phyloP scores from a whole-genome alignment of 2,329 filamentous ascomycete species.

The Aspergillus sojae region DNA sequence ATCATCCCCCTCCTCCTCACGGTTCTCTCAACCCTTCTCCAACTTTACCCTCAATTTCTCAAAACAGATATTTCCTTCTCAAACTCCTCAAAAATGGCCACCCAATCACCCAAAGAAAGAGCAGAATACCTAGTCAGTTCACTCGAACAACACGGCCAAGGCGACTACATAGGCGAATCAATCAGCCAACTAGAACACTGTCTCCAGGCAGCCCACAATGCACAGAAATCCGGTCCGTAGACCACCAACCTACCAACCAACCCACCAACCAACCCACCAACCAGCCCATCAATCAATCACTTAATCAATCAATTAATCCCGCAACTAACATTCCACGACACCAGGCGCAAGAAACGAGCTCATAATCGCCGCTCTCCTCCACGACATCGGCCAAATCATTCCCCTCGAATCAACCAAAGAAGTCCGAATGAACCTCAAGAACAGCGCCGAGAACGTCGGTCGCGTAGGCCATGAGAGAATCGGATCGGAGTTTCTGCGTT shows the following conservation, averaged over 20 bases:
- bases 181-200: conserved; percentile 40
- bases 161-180: conserved; percentile 39
- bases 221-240: conserved; percentile 26
- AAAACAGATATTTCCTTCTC: not conserved
- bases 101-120: conserved; percentile 14
- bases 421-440: conserved; percentile 29
- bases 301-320: not conserved
- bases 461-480: conserved; percentile 43
- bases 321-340: not conserved
- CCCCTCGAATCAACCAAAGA: conserved; percentile 35
- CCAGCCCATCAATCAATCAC: not conserved
- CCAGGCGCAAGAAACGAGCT: conserved; percentile 28
- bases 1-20: not conserved
- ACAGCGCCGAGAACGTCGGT: conserved; percentile 35
- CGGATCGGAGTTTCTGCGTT: conserved; percentile 39
- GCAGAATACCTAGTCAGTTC: conserved; percentile 25
- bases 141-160: conserved; percentile 35
- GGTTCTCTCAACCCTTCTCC: not conserved
- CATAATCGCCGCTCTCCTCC: conserved; percentile 43
- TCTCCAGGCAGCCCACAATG: conserved; percentile 37
- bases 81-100: conserved; percentile 10
- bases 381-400: conserved; percentile 49
- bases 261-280: no score
- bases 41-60: not conserved
- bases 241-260: not conserved